Conservation (phyloP, 805 yeast species). For the Lachancea kluyveri region DNA sequence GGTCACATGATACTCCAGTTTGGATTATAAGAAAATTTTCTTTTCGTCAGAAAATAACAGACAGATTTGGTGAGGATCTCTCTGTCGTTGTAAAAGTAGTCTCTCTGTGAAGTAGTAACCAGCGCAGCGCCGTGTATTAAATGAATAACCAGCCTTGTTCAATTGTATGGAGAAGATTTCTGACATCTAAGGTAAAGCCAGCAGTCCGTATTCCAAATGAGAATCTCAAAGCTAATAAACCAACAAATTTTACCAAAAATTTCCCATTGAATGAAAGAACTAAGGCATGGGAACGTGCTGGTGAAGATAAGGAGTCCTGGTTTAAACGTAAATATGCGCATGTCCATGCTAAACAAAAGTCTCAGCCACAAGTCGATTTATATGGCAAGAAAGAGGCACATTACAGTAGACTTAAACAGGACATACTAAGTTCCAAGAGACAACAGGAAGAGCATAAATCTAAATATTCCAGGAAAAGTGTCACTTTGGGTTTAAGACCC, state of each 20-base stretch:
- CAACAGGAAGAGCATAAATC: constrained; percentile 7
- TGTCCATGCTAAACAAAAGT: constrained; percentile 48
- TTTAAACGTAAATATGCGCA: constrained; percentile 60
- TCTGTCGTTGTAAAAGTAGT: too few species aligned
- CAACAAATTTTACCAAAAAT: constrained; percentile 35
- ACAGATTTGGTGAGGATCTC: too few species aligned
- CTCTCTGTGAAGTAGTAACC: too few species aligned
- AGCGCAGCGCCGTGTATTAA: too few species aligned
- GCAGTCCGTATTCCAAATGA: constrained; percentile 11
- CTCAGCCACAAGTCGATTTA: constrained; percentile 11
- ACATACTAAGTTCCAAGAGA: constrained; percentile 7
- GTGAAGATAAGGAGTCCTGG: constrained; percentile 55
- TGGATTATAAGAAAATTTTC: too few species aligned
- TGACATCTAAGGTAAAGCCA: constrained; percentile 6
- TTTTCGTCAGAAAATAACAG: too few species aligned
- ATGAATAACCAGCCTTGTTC: too few species aligned
- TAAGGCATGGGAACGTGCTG: constrained; percentile 65
- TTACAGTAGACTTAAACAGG: constrained; percentile 11
- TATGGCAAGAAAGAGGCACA: constrained; percentile 16
- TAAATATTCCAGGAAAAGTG: constrained; percentile 9
- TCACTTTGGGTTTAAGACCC: constrained; percentile 17
- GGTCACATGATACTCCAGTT: too few species aligned
- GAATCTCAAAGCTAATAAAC: constrained; percentile 1
- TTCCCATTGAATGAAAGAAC: constrained; percentile 33
- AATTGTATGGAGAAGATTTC: constrained; percentile 5